phyloP scores from a whole-genome alignment of 164 flowering plant species.

The Liriodendron chinense region DNA sequence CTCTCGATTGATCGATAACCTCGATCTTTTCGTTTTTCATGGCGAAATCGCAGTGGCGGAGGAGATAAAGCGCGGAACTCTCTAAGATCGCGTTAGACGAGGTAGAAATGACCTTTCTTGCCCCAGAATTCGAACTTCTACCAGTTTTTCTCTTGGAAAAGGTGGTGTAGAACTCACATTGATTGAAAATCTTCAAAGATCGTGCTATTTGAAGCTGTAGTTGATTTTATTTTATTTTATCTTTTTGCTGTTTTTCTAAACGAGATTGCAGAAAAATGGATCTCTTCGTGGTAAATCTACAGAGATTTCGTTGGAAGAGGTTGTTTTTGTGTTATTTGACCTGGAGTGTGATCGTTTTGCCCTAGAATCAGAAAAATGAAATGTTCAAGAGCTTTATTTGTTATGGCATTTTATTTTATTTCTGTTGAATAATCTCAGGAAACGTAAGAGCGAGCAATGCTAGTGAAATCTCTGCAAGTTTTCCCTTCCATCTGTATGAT shows the following conservation, averaged over 20 bases:
- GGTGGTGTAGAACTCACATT: not conserved
- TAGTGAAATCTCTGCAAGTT: not conserved
- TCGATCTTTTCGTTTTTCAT: not conserved
- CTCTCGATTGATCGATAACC: not conserved
- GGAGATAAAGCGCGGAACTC: not conserved
- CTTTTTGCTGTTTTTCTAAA: not conserved
- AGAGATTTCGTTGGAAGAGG: conserved; percentile 5
- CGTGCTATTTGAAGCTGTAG: not conserved
- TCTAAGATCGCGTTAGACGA: not conserved
- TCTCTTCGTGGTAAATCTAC: not conserved
- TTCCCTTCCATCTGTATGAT: not conserved
- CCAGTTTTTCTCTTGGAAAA: not conserved
- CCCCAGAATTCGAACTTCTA: not conserved
- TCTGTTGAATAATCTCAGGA: conserved; percentile 1
- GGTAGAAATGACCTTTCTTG: not conserved
- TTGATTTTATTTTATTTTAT: not conserved
- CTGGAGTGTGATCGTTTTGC: not conserved
- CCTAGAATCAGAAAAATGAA: not conserved
- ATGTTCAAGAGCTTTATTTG: not conserved
- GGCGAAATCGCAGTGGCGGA: not conserved
- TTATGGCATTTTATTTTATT: not conserved
- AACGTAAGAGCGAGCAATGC: conserved; percentile 7
- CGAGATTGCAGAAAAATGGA: not conserved
- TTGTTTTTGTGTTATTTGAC: not conserved
- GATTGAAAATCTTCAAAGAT: not conserved